These are phyloP conservation scores for Lepidium aucheri DNA, from an alignment of 345 rosid species.

Conservation along the genomic window DNA sequence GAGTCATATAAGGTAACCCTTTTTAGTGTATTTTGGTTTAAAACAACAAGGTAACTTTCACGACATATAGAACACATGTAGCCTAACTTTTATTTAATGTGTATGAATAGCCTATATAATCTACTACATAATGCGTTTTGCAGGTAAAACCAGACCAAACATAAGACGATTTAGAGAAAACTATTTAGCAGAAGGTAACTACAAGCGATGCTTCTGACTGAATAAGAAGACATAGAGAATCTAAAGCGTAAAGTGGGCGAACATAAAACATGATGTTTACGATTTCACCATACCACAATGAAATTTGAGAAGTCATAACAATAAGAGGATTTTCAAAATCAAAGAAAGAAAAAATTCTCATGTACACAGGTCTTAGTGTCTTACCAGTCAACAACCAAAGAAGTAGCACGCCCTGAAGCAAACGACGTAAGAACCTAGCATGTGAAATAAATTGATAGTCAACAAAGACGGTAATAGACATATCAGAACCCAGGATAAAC, in stretches of 20 bases:
- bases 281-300: neutral
- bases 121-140: neutral
- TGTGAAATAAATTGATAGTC: neutral
- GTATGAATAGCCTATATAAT: neutral
- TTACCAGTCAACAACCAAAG: constrained; percentile 88
- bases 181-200: neutral
- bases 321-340: neutral
- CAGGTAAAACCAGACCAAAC: neutral
- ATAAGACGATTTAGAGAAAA: neutral
- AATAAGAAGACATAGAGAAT: neutral
- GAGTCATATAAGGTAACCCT: neutral
- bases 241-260: neutral
- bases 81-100: neutral
- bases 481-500: neutral
- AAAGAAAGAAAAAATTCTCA: neutral
- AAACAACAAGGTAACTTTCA: neutral
- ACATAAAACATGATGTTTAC: neutral
- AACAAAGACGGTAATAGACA: neutral
- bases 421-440: constrained; percentile 82
- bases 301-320: neutral
- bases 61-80: neutral
- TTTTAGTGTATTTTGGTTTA: too few relatives aligned
- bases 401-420: constrained; percentile 90
- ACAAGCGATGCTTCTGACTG: neutral
- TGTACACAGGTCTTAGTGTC: constrained; percentile 25